Evolutionary conservation across 2,329 filamentous ascomycete genomes (phyloP).

Genomic region (Penicillium sp.): DNA sequence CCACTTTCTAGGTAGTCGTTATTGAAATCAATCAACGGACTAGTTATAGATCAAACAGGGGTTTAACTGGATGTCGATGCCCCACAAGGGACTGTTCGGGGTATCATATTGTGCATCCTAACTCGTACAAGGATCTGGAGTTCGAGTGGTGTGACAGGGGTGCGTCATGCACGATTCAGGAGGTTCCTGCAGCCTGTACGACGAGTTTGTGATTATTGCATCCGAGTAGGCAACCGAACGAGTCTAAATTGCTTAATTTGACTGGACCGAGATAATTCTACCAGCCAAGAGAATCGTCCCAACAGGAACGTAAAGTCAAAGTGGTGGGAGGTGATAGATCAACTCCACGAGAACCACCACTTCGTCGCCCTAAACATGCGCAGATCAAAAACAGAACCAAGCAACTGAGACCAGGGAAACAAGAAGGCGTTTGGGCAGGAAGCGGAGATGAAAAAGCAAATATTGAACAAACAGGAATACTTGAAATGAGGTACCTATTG

Average conservation of each 20-base stretch:
- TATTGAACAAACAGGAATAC: neutral
- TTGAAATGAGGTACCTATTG: neutral
- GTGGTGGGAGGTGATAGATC: neutral
- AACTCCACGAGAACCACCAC: neutral
- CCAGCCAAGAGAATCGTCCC: neutral
- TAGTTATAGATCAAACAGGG: too few relatives aligned
- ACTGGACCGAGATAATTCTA: neutral
- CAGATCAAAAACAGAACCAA: neutral
- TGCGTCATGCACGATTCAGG: conserved; percentile 11
- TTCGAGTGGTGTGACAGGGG: conserved; percentile 1
- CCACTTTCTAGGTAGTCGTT: too few relatives aligned
- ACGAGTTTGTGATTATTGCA: conserved; percentile 10
- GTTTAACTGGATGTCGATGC: too few relatives aligned
- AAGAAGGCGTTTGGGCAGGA: too few relatives aligned
- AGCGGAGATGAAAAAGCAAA: too few relatives aligned
- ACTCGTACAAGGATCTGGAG: neutral
- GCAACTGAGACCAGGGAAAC: too few relatives aligned
- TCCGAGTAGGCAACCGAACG: neutral
- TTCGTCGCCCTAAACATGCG: neutral
- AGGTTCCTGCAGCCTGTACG: conserved; percentile 5
- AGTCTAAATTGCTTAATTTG: neutral
- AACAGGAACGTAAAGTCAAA: neutral
- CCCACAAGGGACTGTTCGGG: too few relatives aligned
- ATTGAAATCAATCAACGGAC: too few relatives aligned
- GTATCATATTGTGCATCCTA: neutral